A percentile compares a stretch with the other conserved stretches of the same genome.
These are phyloP conservation scores for Mycosarcoma mackinlayi DNA, from an alignment of 1,284 basidiomycete species.

Conservation along the genomic window DNA sequence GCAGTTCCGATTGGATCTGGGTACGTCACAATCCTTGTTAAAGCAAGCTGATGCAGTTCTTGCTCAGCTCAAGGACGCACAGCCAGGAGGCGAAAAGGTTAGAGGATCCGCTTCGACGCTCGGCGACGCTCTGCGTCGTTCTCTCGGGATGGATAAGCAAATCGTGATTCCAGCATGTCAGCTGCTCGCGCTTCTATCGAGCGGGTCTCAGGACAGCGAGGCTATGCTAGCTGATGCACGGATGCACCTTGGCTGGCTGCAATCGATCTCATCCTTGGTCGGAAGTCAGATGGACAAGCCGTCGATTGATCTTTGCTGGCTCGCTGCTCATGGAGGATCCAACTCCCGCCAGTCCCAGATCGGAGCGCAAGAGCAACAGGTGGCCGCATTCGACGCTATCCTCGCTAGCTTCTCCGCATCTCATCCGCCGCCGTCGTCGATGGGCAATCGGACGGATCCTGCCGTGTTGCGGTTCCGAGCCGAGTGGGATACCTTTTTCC, in stretches of 20 bases:
- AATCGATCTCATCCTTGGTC: conserved; percentile 4
- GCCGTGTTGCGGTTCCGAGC: conserved; percentile 17
- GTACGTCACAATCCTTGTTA: neutral
- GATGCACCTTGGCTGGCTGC: conserved; percentile 24
- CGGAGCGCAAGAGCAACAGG: conserved; percentile 7
- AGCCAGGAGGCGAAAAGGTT: neutral
- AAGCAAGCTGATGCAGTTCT: conserved; percentile 3
- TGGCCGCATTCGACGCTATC: conserved; percentile 2
- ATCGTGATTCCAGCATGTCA: conserved; percentile 32
- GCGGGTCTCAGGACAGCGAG: neutral
- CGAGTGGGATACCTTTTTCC: conserved; percentile 24
- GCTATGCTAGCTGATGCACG: neutral
- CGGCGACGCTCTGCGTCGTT: conserved; percentile 1
- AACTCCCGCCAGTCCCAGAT: neutral
- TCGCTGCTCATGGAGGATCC: conserved; percentile 33
- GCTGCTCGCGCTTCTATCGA: conserved; percentile 11
- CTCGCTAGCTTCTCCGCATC: conserved; percentile 5
- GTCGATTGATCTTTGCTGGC: conserved; percentile 28
- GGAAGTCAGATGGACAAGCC: conserved; percentile 1
- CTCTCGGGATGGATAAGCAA: conserved; percentile 6
- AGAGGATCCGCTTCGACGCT: neutral
- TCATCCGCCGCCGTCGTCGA: conserved; percentile 11
- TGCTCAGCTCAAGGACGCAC: neutral
- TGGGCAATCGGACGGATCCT: conserved; percentile 3
- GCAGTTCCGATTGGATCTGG: conserved; percentile 15